Base-by-base conservation (phyloP, 2,329 filamentous ascomycete genomes). In the Diaporthe sp. region DNA sequence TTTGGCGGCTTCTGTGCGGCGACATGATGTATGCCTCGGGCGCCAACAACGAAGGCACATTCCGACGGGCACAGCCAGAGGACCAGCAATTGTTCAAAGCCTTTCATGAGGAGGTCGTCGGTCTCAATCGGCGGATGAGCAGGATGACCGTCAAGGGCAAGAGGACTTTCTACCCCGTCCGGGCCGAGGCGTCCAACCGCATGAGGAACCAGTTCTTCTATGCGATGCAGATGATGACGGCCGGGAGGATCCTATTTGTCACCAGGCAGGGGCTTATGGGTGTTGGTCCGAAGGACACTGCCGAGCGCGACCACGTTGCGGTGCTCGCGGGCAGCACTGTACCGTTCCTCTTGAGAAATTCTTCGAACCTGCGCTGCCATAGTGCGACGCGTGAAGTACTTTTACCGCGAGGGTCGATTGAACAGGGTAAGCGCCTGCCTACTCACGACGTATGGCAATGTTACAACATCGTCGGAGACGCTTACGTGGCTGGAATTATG, bases 181-280 rank as follows among this genome's bases (percentile, higher is more conserved):
- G 42, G 25, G 17, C 61, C 42, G 42, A 65, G 61, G 42, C 42
- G 5, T 65, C 61, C 25, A 49, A 49, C 17, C 42, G 61, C 15
- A 46, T 19, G 13, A 49, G 42, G 25, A 62, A 49, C 28, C 61
- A 65, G 42, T 65, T 65, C 61, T 65, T 65, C 42, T 65, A 65
- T 19, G 25, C 61, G 9, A 65, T 65, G 42, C 42, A 65, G 17
- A 65, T 49, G 4, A 65, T 49, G 61, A 65, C 42, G 42, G 42
- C 61, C 2, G 61, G 61, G 42, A 65, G 61, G 42, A 65, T 28
- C 4, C 42, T 65, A 1, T 65, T 49, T 31, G 6, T 65, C 42
- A 49, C 42, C 4, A 10, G n/a, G 9, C 28, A 49, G 17, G 42
- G 61, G 17, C 61, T 28, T 0, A 3, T 49, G 28, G 25, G 61